Evolutionary conservation across 2,329 filamentous ascomycete genomes (phyloP).

Genomic region (Stagonosporopsis tanaceti): DNA sequence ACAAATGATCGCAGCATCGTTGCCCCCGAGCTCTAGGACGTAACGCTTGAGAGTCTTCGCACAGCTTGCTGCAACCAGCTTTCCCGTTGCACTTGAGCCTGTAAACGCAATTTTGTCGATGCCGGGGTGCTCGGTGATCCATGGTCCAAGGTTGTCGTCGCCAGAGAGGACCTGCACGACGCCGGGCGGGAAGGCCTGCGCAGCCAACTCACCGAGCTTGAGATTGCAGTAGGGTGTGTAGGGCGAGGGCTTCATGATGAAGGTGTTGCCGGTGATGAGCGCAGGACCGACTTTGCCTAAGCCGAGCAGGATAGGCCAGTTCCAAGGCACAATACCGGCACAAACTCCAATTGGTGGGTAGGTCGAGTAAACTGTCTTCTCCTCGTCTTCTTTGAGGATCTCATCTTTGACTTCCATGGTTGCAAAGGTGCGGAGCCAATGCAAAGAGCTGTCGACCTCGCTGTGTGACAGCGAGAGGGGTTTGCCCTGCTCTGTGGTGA

Average conservation of each 20-base stretch:
- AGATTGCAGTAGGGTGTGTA: constrained; percentile 66
- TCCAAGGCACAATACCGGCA: constrained; percentile 52
- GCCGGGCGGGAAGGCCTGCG: constrained; percentile 66
- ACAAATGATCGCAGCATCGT: constrained; percentile 66
- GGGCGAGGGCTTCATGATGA: constrained; percentile 65
- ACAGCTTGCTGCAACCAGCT: constrained; percentile 64
- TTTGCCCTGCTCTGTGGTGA: constrained; percentile 38
- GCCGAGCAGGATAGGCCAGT: constrained; percentile 48
- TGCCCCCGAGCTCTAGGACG: constrained; percentile 69
- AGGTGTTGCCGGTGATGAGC: constrained; percentile 63
- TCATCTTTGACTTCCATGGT: constrained; percentile 48
- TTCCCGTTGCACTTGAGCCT: constrained; percentile 66
- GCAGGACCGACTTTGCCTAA: constrained; percentile 65
- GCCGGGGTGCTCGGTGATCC: constrained; percentile 65
- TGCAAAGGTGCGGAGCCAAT: constrained; percentile 45
- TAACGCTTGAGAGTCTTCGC: constrained; percentile 66
- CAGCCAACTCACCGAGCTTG: constrained; percentile 66
- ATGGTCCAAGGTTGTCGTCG: constrained; percentile 66
- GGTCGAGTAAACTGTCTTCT: constrained; percentile 53
- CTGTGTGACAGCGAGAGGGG: constrained; percentile 29
- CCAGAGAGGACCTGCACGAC: constrained; percentile 68
- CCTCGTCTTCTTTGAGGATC: constrained; percentile 48
- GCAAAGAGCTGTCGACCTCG: constrained; percentile 24
- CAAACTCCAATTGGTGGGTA: constrained; percentile 58
- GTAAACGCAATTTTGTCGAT: constrained; percentile 71